phyloP scores from a whole-genome alignment of 2,329 filamentous ascomycete species.

The Fusarium anguioides region DNA sequence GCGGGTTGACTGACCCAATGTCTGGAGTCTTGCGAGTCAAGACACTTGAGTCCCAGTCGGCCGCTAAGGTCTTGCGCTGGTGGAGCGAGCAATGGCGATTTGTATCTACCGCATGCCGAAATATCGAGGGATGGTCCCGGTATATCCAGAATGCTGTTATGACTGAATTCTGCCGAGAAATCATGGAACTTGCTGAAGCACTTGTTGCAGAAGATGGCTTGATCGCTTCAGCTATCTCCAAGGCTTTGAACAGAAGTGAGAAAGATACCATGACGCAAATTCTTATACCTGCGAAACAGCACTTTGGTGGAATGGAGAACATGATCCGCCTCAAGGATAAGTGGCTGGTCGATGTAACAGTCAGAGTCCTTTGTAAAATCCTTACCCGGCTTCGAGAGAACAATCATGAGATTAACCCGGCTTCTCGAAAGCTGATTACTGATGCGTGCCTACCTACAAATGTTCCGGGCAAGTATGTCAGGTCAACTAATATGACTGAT shows the following conservation, averaged over 20 bases:
- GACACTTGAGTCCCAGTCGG: constrained; percentile 69
- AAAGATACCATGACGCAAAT: constrained; percentile 55
- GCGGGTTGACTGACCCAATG: constrained; percentile 66
- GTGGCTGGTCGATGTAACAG: constrained; percentile 84
- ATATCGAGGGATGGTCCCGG: constrained; percentile 85
- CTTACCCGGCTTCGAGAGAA: constrained; percentile 83
- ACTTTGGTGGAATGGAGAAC: constrained; percentile 77
- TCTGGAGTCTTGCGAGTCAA: constrained; percentile 66
- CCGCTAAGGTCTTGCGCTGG: constrained; percentile 75
- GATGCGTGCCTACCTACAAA: constrained; percentile 72
- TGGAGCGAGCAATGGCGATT: constrained; percentile 89
- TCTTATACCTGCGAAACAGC: constrained; percentile 54
- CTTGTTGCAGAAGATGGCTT: constrained; percentile 88
- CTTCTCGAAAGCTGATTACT: constrained; percentile 70
- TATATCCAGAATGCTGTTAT: constrained; percentile 80
- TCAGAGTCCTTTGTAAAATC: constrained; percentile 85
- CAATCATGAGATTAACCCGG: constrained; percentile 74
- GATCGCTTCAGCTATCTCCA: constrained; percentile 75
- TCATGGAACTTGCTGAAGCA: constrained; percentile 91
- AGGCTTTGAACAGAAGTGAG: constrained; percentile 50
- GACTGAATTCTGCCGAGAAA: constrained; percentile 93
- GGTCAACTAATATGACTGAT: constrained; percentile 82
- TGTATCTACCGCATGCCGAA: constrained; percentile 82
- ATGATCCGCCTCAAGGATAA: constrained; percentile 92
- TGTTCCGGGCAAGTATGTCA: constrained; percentile 63